phyloP scores from a whole-genome alignment of 176 grass and related monocot genomes.

The Ananas comosus region DNA sequence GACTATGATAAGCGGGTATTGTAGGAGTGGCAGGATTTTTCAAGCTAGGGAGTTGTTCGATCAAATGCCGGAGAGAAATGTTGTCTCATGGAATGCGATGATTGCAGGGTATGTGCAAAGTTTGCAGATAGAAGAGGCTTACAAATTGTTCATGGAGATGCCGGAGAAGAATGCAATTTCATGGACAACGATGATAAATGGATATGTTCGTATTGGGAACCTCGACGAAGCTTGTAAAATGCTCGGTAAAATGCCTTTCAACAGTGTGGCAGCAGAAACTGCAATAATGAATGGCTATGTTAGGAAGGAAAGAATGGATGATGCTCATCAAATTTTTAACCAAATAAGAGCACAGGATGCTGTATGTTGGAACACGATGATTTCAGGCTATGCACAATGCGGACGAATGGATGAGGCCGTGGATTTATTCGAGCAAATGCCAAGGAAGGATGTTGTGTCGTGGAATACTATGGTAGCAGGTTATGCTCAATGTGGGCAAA shows the following conservation, averaged over 20 bases:
- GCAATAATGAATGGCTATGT: slow-evolving; percentile 52
- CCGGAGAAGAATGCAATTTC: slow-evolving; percentile 35
- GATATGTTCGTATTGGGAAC: slow-evolving; percentile 29
- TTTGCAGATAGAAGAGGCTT: slow-evolving; percentile 26
- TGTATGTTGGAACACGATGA: slow-evolving; percentile 65
- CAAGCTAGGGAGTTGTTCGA: slow-evolving; percentile 37
- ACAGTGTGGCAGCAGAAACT: slow-evolving; percentile 42
- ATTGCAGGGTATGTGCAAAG: slow-evolving; percentile 34
- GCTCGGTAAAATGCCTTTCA: slow-evolving; percentile 38
- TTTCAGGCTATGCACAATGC: slow-evolving; percentile 40
- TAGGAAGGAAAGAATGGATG: slow-evolving; percentile 26
- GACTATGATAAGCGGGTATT: slow-evolving; percentile 47
- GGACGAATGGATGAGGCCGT: slow-evolving; percentile 40
- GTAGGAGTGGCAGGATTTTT: slow-evolving; percentile 22
- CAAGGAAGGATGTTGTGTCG: slow-evolving; percentile 44
- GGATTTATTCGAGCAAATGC: slow-evolving; percentile 43
- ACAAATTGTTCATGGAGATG: slow-evolving; percentile 33
- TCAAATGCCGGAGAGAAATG: slow-evolving; percentile 40
- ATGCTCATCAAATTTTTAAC: slow-evolving; percentile 36
- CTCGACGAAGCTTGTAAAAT: slow-evolving; percentile 43
- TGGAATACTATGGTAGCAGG: slow-evolving; percentile 60
- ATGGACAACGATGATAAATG: slow-evolving; percentile 49
- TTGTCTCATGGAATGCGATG: slow-evolving; percentile 48
- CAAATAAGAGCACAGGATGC: slow-evolving; percentile 28
- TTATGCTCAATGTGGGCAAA: slow-evolving; percentile 42